Evolutionary conservation across 768 basidiomycete species (phyloP), one percentile per base, ranked within the genome.

Genomic region (Xanthoconium stramineum): DNA sequence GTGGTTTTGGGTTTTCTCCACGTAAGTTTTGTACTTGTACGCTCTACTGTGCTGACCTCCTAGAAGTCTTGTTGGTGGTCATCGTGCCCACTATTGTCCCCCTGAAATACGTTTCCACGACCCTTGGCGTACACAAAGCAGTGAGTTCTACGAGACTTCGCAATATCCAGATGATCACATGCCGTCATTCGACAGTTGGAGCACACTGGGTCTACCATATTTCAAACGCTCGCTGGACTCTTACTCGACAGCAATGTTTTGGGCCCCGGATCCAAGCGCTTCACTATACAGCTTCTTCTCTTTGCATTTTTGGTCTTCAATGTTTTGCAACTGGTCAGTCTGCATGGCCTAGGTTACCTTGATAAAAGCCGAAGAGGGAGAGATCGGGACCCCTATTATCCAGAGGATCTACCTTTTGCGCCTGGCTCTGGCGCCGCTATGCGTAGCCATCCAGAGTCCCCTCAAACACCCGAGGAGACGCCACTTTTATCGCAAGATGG

Each of bases 101-200:
- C 8, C 60, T 79, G 19, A 86, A 86, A 66, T 91, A 86, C 67
- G 83, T 91, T 44, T 86, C 87, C 2, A 91, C 90, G 1, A 88
- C 87, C 6, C 75, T 91, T 0, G 89, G 88, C 1, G 83, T 84
- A 8, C 88, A 91, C 65, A 91, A 91, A 68, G 83, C 84, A 65
- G 89, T 89, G 72, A 58, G 85, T 72, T 12, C 17, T 42, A 53
- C 37, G 29, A 24, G 50, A 32, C 7, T 28, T 43, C 9, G 17
- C 35, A 6, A 24, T 5, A 43, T 32, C 12, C 11, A 38, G 29
- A 37, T 45, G 28, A 8, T 58, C 20, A 57, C 20, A 29, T 36
- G 0, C 11, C 45, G 9, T 45, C 12, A 37, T 53, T 43, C 5
- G 40, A 42, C 54, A 90, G 88, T 74, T 91, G 55, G 89, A 91